Conservation (phyloP, 352 stramenopile genomes). For the Phytophthora rubi region DNA sequence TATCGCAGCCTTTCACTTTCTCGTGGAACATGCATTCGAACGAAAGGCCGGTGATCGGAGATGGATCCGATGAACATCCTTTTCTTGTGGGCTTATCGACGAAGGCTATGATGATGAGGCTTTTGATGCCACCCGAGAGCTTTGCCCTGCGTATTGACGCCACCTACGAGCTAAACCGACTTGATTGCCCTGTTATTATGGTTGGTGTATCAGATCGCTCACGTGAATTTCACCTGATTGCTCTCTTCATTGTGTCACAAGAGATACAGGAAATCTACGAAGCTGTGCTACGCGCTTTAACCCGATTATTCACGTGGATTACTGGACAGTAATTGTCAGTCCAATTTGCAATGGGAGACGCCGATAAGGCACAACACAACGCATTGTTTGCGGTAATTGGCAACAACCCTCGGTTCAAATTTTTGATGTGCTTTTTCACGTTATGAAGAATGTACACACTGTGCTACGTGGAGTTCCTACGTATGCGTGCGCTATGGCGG, state of each 20-base stretch:
- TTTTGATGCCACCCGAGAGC: not conserved
- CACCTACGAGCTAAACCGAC: conserved; percentile 1
- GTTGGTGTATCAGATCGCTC: conserved; percentile 3
- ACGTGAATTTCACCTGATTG: conserved; percentile 3
- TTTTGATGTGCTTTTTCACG: no score
- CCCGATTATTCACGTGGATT: no score
- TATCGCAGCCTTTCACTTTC: conserved; percentile 8
- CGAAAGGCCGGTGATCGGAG: not conserved
- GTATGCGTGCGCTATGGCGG: not conserved
- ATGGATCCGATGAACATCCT: conserved; percentile 9
- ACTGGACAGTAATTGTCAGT: no score
- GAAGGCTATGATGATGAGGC: no score
- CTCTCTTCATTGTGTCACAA: no score
- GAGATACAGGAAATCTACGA: no score
- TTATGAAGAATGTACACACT: conserved; percentile 4
- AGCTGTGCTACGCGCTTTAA: no score
- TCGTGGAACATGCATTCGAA: not conserved
- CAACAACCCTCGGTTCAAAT: no score
- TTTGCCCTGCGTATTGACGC: conserved; percentile 3
- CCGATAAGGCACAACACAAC: conserved; percentile 9
- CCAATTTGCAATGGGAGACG: no score
- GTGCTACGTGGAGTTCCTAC: not conserved
- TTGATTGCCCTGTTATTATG: conserved; percentile 1
- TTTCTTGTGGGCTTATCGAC: no score
- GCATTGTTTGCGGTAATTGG: not conserved